Conservation (phyloP, 305 asterid species). For the Fraxinus ornus region DNA sequence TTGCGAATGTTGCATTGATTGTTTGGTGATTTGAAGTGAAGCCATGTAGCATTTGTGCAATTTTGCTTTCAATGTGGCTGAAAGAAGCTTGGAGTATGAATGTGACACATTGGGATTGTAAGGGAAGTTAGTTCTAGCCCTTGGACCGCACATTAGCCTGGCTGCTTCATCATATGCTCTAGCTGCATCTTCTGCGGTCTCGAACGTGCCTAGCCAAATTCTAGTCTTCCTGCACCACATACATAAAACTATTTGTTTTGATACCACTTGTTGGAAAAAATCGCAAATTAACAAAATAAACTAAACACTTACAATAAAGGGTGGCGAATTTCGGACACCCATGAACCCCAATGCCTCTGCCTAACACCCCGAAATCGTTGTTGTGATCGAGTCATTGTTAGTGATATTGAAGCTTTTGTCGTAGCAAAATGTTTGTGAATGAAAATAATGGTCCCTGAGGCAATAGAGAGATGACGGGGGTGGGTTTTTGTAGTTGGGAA, state of each 20-base stretch:
- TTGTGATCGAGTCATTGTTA: slow-evolving; percentile 50
- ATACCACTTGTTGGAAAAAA: not conserved
- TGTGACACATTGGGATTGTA: slow-evolving; percentile 41
- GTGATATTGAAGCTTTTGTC: not conserved
- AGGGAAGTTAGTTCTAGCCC: slow-evolving; percentile 64
- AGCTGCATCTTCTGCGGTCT: slow-evolving; percentile 71
- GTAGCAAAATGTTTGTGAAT: not conserved
- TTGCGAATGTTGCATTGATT: slow-evolving; percentile 5
- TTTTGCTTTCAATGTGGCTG: slow-evolving; percentile 61
- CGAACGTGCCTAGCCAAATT: slow-evolving; percentile 72
- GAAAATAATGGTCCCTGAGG: not conserved
- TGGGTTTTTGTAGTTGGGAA: not conserved
- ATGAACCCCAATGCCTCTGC: slow-evolving; percentile 82
- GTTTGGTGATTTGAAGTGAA: slow-evolving; percentile 51
- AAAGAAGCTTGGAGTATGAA: slow-evolving; percentile 45
- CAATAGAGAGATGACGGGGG: not conserved
- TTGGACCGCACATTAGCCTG: slow-evolving; percentile 61
- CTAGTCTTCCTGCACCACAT: slow-evolving; percentile 50
- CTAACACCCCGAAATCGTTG: slow-evolving; percentile 72
- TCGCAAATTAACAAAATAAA: not conserved
- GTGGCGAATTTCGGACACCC: slow-evolving; percentile 86
- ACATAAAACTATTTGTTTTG: not conserved
- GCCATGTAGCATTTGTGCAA: slow-evolving; percentile 64
- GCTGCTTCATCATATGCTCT: slow-evolving; percentile 76
- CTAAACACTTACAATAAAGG: slow-evolving; percentile 55